These are phyloP conservation scores for Myriosclerotinia scirpicola DNA, from an alignment of 2,329 filamentous ascomycete genomes.

Conservation along the genomic window DNA sequence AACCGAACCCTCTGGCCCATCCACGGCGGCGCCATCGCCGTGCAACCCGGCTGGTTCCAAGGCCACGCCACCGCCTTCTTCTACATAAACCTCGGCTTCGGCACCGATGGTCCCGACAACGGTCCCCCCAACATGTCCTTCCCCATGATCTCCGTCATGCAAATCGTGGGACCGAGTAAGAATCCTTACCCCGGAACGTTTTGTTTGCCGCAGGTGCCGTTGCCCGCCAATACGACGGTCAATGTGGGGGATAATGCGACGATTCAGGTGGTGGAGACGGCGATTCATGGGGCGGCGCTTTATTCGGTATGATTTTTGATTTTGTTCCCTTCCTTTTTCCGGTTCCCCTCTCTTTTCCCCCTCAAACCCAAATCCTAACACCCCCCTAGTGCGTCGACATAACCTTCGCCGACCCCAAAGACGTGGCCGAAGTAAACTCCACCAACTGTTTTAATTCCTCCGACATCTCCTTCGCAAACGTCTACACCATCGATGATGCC, in stretches of 20 bases:
- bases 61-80: slow-evolving; percentile 80
- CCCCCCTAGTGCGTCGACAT: slow-evolving; percentile 84
- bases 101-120: slow-evolving; percentile 60
- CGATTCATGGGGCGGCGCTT: slow-evolving; percentile 78
- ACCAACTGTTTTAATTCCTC: slow-evolving; percentile 83
- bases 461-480: slow-evolving; percentile 40
- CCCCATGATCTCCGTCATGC: slow-evolving; percentile 76
- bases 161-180: slow-evolving; percentile 78
- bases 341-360: background rate
- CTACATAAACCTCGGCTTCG: slow-evolving; percentile 89
- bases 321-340: background rate
- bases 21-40: slow-evolving; percentile 78
- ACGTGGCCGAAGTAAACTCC: slow-evolving; percentile 74
- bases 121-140: slow-evolving; percentile 85
- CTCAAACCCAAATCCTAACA: slow-evolving; percentile 3
- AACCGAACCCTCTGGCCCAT: slow-evolving; percentile 95
- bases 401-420: slow-evolving; percentile 77
- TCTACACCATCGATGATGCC: slow-evolving; percentile 64
- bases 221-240: slow-evolving; percentile 70
- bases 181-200: slow-evolving; percentile 84
- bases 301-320: slow-evolving; percentile 46
- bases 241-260: slow-evolving; percentile 85
- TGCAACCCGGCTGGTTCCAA: slow-evolving; percentile 95
- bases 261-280: slow-evolving; percentile 82
- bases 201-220: slow-evolving; percentile 84